These are phyloP conservation scores for Fusarium sambucinum DNA, from an alignment of 2,329 filamentous ascomycete genomes.

Conservation along the genomic window DNA sequence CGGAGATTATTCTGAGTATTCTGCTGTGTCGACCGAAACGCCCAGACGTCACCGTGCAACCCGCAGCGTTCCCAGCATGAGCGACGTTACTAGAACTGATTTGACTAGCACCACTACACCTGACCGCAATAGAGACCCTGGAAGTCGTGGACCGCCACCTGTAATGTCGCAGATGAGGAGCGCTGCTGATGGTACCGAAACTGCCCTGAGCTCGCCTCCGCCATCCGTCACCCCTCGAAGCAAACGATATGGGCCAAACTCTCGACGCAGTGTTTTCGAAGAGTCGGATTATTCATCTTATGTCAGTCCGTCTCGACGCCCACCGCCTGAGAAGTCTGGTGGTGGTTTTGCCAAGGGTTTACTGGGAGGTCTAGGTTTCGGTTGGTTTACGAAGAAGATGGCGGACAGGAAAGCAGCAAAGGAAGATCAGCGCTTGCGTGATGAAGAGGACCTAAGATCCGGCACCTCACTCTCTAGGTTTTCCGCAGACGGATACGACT, in stretches of 20 bases:
- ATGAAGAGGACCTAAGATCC: slow-evolving; percentile 68
- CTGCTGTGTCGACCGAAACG: slow-evolving; percentile 72
- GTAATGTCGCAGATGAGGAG: slow-evolving; percentile 61
- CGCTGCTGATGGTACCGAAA: slow-evolving; percentile 60
- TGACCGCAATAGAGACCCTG: slow-evolving; percentile 48
- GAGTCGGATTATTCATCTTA: slow-evolving; percentile 71
- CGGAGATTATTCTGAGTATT: slow-evolving; percentile 74
- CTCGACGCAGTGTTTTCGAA: slow-evolving; percentile 59
- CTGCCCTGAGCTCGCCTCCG: slow-evolving; percentile 52
- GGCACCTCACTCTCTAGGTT: slow-evolving; percentile 73
- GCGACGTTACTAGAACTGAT: slow-evolving; percentile 56
- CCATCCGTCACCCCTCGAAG: slow-evolving; percentile 61
- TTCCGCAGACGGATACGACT: slow-evolving; percentile 74
- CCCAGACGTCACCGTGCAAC: slow-evolving; percentile 62
- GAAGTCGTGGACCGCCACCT: slow-evolving; percentile 53
- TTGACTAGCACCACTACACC: slow-evolving; percentile 49
- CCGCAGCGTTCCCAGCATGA: slow-evolving; percentile 57
- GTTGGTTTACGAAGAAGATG: slow-evolving; percentile 75
- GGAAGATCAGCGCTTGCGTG: slow-evolving; percentile 61
- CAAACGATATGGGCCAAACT: slow-evolving; percentile 59
- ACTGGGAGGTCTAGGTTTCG: slow-evolving; percentile 72
- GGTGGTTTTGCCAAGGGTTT: slow-evolving; percentile 69
- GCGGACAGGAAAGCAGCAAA: slow-evolving; percentile 64
- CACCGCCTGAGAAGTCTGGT: slow-evolving; percentile 58
- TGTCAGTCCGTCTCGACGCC: slow-evolving; percentile 71